phyloP scores from a whole-genome alignment of 495 filamentous ascomycete genomes.

The Choiromyces venosus region DNA sequence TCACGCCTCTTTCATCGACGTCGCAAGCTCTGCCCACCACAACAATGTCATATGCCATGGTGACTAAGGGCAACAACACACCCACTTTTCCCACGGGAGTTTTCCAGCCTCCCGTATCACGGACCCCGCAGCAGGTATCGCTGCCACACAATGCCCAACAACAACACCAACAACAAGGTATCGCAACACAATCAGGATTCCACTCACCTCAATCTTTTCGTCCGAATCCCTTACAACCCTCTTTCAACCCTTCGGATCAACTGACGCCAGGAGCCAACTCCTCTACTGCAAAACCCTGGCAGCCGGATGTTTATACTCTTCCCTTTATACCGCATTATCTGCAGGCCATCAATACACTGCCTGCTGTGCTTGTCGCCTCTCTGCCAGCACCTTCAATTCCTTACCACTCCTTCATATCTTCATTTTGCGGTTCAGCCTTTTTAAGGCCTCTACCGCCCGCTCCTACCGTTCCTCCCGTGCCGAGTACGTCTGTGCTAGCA shows the following conservation, averaged over 20 bases:
- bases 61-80: constrained; percentile 3
- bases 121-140: constrained; percentile 5
- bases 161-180: constrained; percentile 17
- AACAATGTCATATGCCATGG: constrained; percentile 37
- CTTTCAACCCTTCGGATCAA: constrained; percentile 30
- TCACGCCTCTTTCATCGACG: constrained; percentile 6
- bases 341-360: constrained; percentile 37
- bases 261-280: constrained; percentile 15
- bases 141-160: constrained; percentile 7
- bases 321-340: constrained; percentile 40
- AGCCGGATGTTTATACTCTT: constrained; percentile 41
- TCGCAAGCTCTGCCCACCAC: constrained; percentile 11
- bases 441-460: constrained; percentile 27
- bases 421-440: constrained; percentile 39
- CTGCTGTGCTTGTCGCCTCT: constrained; percentile 29
- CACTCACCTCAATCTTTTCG: constrained; percentile 28
- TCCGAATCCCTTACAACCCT: constrained; percentile 32
- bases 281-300: constrained; percentile 33
- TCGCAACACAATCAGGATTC: constrained; percentile 13
- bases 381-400: constrained; percentile 35
- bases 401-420: constrained; percentile 37
- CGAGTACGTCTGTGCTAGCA: constrained; percentile 22
- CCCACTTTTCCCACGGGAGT: constrained; percentile 21
- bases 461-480: constrained; percentile 25
- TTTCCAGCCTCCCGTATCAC: constrained; percentile 22